Percentiles rank a stretch among this genome's conserved stretches.
Evolutionary conservation across 805 yeast genomes (phyloP).

Genomic region (Saccharomyces kudriavzevii): DNA sequence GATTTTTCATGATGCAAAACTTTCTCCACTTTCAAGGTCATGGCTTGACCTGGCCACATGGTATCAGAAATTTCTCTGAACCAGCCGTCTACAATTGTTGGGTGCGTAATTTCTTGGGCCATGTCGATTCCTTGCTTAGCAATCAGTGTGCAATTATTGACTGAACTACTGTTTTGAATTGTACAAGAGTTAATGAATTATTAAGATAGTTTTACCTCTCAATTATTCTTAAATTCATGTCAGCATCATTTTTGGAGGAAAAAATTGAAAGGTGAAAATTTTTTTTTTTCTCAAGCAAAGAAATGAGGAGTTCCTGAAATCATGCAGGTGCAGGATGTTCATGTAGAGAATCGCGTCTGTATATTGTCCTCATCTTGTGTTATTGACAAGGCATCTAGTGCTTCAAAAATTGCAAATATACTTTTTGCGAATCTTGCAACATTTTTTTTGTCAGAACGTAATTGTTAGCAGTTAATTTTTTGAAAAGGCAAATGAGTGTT

Average conservation of each 20-base stretch:
- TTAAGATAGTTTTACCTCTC: not conserved
- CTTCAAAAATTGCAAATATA: not conserved
- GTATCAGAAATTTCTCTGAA: constrained; percentile 90
- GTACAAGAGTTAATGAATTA: not conserved
- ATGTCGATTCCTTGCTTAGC: constrained; percentile 17
- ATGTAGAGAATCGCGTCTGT: not conserved
- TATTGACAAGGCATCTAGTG: not conserved
- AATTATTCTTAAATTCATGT: not conserved
- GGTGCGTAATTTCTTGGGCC: constrained; percentile 33
- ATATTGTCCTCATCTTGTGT: not conserved
- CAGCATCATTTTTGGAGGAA: not conserved
- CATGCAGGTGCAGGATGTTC: not conserved
- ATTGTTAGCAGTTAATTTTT: not conserved
- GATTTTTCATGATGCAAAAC: constrained; percentile 79
- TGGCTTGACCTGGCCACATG: constrained; percentile 99
- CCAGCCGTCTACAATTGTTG: constrained; percentile 70
- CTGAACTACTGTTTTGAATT: not conserved
- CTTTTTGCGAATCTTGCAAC: not conserved
- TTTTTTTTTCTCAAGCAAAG: not conserved
- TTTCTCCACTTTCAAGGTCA: constrained; percentile 82
- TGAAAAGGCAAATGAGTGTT: not conserved
- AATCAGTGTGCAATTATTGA: not conserved
- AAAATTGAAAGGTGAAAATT: not conserved
- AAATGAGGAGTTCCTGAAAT: not conserved
- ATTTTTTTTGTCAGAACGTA: not conserved